Percentiles rank a stretch among this genome's conserved stretches.
phyloP scores from a whole-genome alignment of 75 land plant species.

The Pinus tabuliformis region DNA sequence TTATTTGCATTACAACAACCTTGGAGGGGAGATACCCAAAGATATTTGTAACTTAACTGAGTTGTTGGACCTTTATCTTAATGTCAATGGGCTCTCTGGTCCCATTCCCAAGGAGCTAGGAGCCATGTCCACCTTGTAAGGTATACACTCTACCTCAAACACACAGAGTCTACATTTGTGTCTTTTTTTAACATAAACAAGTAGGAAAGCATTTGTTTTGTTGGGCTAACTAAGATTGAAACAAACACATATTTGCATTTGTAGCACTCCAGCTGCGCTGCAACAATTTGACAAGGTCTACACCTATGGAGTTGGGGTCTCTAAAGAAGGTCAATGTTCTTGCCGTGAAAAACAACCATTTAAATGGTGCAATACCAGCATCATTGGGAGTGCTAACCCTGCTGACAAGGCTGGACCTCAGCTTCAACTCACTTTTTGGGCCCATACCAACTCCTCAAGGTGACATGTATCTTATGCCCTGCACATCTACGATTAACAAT shows the following conservation, averaged over 20 bases:
- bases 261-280: constrained; percentile 86
- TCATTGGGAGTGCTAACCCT: constrained; percentile 48
- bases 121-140: constrained; percentile 68
- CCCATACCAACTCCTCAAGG: constrained; percentile 80
- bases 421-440: constrained; percentile 70
- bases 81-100: constrained; percentile 78
- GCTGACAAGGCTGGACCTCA: constrained; percentile 64
- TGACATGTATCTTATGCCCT: constrained; percentile 5
- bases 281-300: constrained; percentile 59
- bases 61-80: constrained; percentile 78
- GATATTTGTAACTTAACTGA: constrained; percentile 48
- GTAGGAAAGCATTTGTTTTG: no score
- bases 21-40: constrained; percentile 70
- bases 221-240: background rate
- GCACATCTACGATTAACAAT: background rate
- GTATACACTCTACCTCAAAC: constrained; percentile 16
- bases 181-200: no score
- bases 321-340: constrained; percentile 62
- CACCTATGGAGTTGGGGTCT: constrained; percentile 57
- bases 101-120: constrained; percentile 80
- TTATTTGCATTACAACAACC: constrained; percentile 77
- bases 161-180: no score
- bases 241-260: background rate
- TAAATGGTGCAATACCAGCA: constrained; percentile 77
- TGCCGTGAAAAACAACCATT: constrained; percentile 60